A percentile compares a stretch with the other conserved stretches of the same genome.
Evolutionary conservation across 148 eudicot genomes (phyloP).

Genomic region (Fagopyrum esculentum): DNA sequence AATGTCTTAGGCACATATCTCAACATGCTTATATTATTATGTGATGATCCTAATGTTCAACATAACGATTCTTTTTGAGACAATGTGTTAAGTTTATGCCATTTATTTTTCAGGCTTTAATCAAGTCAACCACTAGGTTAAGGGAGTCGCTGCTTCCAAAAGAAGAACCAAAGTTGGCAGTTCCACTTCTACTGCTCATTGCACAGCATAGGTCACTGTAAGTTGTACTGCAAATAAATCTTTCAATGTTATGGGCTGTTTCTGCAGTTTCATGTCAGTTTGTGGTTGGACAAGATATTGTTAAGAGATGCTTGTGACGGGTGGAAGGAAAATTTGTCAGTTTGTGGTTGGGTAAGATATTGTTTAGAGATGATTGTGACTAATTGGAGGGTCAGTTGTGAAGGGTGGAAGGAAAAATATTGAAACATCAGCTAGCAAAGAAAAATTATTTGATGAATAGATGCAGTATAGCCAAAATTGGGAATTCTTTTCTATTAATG

Average conservation of each 20-base stretch:
- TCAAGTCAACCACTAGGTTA: slow-evolving; percentile 87
- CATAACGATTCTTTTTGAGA: neutral
- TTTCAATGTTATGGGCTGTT: neutral
- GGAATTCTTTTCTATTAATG: neutral
- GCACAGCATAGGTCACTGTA: slow-evolving; percentile 96
- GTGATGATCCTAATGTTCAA: neutral
- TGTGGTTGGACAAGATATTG: neutral
- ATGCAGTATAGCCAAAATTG: neutral
- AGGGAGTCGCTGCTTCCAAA: slow-evolving; percentile 88
- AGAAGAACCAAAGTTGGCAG: slow-evolving; percentile 88
- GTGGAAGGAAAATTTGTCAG: no score
- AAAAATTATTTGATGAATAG: neutral
- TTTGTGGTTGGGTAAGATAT: neutral
- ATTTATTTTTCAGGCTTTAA: slow-evolving; percentile 54
- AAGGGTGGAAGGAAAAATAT: neutral
- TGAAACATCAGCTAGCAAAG: neutral
- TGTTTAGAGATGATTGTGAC: no score
- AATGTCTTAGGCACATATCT: neutral
- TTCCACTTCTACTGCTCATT: slow-evolving; percentile 86
- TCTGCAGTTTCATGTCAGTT: neutral
- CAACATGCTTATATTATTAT: neutral
- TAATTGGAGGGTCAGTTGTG: no score
- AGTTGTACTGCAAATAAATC: slow-evolving; percentile 19
- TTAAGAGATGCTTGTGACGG: no score
- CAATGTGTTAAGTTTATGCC: neutral